Base-by-base conservation (phyloP, 2,329 filamentous ascomycete species). In the Xylariaceae sp. region DNA sequence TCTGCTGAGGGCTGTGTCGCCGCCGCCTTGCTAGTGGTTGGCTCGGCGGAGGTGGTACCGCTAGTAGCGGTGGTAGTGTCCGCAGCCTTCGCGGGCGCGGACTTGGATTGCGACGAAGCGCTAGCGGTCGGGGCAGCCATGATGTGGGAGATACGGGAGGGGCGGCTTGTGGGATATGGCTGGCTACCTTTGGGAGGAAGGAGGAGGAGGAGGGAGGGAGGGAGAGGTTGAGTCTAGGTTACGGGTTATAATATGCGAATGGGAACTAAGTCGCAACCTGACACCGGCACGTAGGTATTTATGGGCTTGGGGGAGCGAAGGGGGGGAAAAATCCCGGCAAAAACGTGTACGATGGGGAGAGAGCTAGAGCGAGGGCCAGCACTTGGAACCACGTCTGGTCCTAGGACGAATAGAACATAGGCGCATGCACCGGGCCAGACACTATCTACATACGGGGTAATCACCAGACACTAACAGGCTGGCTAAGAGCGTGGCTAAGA, bases 121-220 rank as follows among this genome's bases (percentile, higher is more conserved):
- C 56, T 57, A 60, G 57, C 53, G 23, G 59, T 51, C 54, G 57
- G 62, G 8, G 51, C 54, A 23, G 62, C 49, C 56, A 56, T 64
- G 23, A 23, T 44, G 23, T 34, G 50, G 18, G 10, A n/a, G 2
- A 45, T 45, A 30, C 23, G 23, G 23, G 3, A 30, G 23, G 23
- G 4, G 23, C 17, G 23, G 23, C 23, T 30, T 30, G 23, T 2
- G 23, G 23, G 23, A 30, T 30, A 18, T 18, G 17, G 17, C 17
- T 18, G 23, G 23, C 23, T 30, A 5, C 23, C 23, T 30, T 30
- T 4, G 23, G 23, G 23, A 5, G 5, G 23, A 30, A 30, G 23
- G 23, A 30, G 23, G 34, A 47, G 42, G 13, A 3, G 42, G 37
- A 42, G 37, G 13, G 6, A 13, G 30, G 34, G 49, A 51, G 34